phyloP scores from a whole-genome alignment of 495 filamentous ascomycete species.

The Penicillium simplicissimum region DNA sequence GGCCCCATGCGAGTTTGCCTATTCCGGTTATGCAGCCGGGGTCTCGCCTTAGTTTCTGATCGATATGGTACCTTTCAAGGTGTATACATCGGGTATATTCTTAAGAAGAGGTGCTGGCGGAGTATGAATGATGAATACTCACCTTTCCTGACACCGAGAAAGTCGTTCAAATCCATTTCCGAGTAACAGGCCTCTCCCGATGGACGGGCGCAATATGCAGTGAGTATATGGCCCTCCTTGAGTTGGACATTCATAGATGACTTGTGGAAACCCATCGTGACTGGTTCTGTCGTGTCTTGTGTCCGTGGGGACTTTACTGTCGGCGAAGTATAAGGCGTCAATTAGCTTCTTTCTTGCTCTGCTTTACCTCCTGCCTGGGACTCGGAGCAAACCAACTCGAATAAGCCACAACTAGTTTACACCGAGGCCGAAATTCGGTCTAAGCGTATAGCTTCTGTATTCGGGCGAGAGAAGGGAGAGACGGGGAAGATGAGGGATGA shows the following conservation, averaged over 20 bases:
- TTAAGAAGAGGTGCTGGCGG: background rate
- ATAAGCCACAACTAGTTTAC: background rate
- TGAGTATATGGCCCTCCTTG: conserved; percentile 24
- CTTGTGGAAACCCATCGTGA: conserved; percentile 30
- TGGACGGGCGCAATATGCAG: conserved; percentile 25
- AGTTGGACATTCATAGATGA: conserved; percentile 27
- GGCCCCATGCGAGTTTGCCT: conserved; percentile 30
- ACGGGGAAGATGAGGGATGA: background rate
- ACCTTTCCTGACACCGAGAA: conserved; percentile 26
- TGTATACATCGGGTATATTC: no score
- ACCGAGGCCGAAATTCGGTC: background rate
- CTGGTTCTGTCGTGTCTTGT: background rate
- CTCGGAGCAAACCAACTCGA: background rate
- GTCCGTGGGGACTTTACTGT: background rate
- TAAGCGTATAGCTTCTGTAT: background rate
- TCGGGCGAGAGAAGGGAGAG: background rate
- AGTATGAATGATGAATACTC: conserved; percentile 1
- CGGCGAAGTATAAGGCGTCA: background rate
- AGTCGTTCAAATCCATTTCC: conserved; percentile 25
- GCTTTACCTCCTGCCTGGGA: background rate
- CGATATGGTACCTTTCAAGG: background rate
- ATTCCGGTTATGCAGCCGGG: background rate
- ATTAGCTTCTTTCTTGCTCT: background rate
- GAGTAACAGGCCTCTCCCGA: conserved; percentile 26
- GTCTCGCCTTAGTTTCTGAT: background rate